phyloP scores from a whole-genome alignment of 2,329 filamentous ascomycete genomes.

The Cytospora schulzeri region DNA sequence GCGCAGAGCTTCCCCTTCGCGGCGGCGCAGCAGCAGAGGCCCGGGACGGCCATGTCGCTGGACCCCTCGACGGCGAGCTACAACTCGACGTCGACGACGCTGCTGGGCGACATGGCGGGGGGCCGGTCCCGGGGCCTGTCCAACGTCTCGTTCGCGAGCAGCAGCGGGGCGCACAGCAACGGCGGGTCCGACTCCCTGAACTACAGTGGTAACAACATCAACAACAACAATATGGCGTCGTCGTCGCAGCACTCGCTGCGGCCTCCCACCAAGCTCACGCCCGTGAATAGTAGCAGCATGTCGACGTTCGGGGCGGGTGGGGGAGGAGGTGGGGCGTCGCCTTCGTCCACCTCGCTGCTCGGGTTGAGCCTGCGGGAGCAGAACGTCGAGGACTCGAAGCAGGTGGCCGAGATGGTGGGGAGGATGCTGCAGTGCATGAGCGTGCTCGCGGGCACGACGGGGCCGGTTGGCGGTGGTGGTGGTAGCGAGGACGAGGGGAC shows the following conservation, averaged over 20 bases:
- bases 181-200: conserved; percentile 51
- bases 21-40: conserved; percentile 53
- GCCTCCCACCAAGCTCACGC: conserved; percentile 24
- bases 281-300: conserved; percentile 14
- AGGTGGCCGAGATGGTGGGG: conserved; percentile 91
- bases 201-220: too few species aligned
- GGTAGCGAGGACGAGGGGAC: conserved; percentile 68
- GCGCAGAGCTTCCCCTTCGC: conserved; percentile 36
- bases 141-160: conserved; percentile 72
- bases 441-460: conserved; percentile 75
- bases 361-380: conserved; percentile 53
- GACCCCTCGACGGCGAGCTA: conserved; percentile 77
- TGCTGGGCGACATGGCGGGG: conserved; percentile 66
- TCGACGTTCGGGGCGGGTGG: conserved; percentile 32
- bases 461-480: conserved; percentile 41
- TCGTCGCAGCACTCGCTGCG: conserved; percentile 30
- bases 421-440: conserved; percentile 96
- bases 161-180: conserved; percentile 44
- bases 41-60: conserved; percentile 73
- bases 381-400: conserved; percentile 68
- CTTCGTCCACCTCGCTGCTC: conserved; percentile 30
- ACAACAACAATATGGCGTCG: too few species aligned
- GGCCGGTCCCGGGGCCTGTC: conserved; percentile 79
- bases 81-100: conserved; percentile 76
- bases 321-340: conserved; percentile 30